phyloP scores from a whole-genome alignment of 345 rosid genomes.

The Psidium friedrichsthalianum region DNA sequence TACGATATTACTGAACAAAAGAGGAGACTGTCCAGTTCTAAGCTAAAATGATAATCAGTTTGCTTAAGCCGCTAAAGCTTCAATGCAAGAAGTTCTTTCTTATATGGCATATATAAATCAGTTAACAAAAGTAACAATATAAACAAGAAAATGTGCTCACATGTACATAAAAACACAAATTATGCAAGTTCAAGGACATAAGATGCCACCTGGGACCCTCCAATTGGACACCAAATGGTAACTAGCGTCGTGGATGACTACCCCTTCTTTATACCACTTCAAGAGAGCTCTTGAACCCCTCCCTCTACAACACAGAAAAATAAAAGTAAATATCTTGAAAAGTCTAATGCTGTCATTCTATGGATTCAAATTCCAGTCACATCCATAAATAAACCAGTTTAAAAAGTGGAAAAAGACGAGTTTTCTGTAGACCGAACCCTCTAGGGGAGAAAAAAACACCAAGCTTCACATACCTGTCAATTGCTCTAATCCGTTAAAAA shows the following conservation, averaged over 20 bases:
- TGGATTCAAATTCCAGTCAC: not conserved
- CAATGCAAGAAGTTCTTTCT: not conserved
- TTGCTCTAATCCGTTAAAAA: not conserved
- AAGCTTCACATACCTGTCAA: not conserved
- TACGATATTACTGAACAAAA: not conserved
- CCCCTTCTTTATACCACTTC: conserved; percentile 57
- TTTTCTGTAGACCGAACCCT: not conserved
- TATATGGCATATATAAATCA: not conserved
- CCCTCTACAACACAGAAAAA: conserved; percentile 46
- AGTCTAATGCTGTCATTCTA: not conserved
- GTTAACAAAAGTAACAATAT: not conserved
- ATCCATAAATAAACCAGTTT: not conserved
- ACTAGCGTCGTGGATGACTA: conserved; percentile 71
- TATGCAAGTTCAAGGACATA: conserved; percentile 1
- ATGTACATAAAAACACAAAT: not conserved
- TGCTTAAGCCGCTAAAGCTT: not conserved
- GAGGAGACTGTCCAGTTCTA: not conserved
- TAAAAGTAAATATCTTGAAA: not conserved
- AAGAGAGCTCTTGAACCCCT: conserved; percentile 80
- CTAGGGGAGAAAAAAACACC: not conserved
- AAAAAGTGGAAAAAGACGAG: not conserved
- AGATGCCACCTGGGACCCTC: conserved; percentile 66
- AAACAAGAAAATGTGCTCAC: not conserved
- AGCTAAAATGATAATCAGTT: not conserved
- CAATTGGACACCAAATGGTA: conserved; percentile 53